These are phyloP conservation scores for Aspergillus nanangensis DNA, from an alignment of 495 filamentous ascomycete genomes.

Conservation along the genomic window DNA sequence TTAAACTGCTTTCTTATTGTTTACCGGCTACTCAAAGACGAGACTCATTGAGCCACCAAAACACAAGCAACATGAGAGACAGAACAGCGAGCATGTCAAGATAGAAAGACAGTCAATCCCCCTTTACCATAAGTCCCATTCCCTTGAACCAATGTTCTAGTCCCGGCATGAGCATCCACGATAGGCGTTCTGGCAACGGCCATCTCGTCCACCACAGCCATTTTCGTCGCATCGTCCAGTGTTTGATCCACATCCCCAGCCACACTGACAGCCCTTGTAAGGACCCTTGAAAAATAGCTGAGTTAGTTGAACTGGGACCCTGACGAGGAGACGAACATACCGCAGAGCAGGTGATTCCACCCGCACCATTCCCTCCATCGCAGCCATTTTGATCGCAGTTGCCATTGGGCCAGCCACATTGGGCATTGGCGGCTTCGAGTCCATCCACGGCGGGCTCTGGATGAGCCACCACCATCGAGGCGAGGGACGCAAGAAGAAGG, in stretches of 20 bases:
- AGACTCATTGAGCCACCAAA: no score
- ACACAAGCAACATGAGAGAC: no score
- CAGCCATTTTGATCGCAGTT: not conserved
- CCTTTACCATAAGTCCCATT: no score
- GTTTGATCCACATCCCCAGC: not conserved
- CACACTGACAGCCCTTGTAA: not conserved
- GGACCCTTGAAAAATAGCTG: not conserved
- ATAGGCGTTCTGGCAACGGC: not conserved
- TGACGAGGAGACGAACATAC: not conserved
- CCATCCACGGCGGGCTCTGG: no score
- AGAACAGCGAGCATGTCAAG: no score
- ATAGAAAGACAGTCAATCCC: no score
- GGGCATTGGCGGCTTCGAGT: not conserved
- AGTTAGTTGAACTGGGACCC: not conserved
- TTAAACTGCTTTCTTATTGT: no score
- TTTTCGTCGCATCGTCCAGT: not conserved
- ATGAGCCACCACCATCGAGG: not conserved
- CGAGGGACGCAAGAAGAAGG: not conserved
- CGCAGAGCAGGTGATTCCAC: not conserved
- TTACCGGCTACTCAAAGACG: no score
- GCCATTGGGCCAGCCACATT: not conserved
- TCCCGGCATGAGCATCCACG: not conserved
- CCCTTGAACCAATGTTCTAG: no score
- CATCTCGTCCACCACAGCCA: not conserved
- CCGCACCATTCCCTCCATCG: not conserved